Percentiles rank a stretch among this genome's conserved stretches.
These are phyloP conservation scores for Hypoxylon sp. DNA, from an alignment of 2,329 filamentous ascomycete species.

Conservation along the genomic window DNA sequence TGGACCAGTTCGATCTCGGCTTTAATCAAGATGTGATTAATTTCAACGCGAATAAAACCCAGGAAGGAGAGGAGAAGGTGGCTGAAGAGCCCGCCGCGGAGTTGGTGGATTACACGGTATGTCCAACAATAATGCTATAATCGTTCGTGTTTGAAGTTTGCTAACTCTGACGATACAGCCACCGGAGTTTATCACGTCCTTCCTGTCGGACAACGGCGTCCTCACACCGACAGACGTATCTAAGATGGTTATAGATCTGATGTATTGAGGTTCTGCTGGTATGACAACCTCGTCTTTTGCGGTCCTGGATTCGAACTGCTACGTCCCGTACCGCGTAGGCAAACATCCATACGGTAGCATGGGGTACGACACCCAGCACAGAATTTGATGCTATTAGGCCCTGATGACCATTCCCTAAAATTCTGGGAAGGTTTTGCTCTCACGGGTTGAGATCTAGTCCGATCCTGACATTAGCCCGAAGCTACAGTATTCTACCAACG, in stretches of 20 bases:
- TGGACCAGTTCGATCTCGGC: slow-evolving; percentile 74
- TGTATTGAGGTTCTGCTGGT: slow-evolving; percentile 46
- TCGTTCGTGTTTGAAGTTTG: background rate
- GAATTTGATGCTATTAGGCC: background rate
- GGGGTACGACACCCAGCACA: slow-evolving; percentile 13
- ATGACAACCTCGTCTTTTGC: slow-evolving; percentile 6
- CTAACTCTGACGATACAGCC: slow-evolving; percentile 39
- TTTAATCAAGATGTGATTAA: slow-evolving; percentile 58
- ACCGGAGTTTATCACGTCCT: slow-evolving; percentile 51
- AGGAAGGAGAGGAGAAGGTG: slow-evolving; percentile 34
- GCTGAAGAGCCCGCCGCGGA: slow-evolving; percentile 33
- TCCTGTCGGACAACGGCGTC: slow-evolving; percentile 53
- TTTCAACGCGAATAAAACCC: slow-evolving; percentile 45
- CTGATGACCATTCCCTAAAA: background rate
- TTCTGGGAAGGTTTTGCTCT: background rate
- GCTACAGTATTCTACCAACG: background rate
- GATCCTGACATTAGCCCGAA: background rate
- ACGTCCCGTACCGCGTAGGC: background rate
- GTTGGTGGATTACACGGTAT: slow-evolving; percentile 52
- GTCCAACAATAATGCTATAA: slow-evolving; percentile 3
- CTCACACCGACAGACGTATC: slow-evolving; percentile 52
- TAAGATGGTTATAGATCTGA: slow-evolving; percentile 54
- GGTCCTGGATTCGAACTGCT: background rate
- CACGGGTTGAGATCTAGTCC: background rate
- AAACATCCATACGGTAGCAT: slow-evolving; percentile 5